These are phyloP conservation scores for Fusarium albidum DNA, from an alignment of 2,329 filamentous ascomycete species.

Conservation along the genomic window DNA sequence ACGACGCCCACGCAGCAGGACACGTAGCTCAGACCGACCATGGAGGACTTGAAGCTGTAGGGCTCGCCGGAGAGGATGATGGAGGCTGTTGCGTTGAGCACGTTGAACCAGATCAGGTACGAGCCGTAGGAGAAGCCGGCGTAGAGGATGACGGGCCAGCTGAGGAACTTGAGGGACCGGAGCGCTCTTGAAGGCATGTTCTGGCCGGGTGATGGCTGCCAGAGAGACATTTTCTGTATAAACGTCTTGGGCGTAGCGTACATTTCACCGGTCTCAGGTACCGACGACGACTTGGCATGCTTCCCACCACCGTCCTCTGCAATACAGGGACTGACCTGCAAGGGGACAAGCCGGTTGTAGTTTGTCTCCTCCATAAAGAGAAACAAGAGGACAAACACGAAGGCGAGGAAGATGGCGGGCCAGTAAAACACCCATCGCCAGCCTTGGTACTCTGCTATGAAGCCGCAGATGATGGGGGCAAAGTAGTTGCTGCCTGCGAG, in stretches of 20 bases:
- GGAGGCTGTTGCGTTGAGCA: conserved; percentile 53
- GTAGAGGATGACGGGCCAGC: conserved; percentile 54
- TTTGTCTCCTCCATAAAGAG: conserved; percentile 68
- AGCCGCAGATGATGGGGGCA: conserved; percentile 54
- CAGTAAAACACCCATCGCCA: conserved; percentile 55
- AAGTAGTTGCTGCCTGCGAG: conserved; percentile 53
- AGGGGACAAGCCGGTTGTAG: conserved; percentile 50
- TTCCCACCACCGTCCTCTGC: conserved; percentile 13
- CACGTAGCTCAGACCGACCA: conserved; percentile 50
- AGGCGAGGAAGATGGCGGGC: conserved; percentile 49
- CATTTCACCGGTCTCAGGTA: conserved; percentile 10
- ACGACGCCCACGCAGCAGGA: conserved; percentile 47
- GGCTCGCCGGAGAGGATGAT: conserved; percentile 48
- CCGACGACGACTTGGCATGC: not conserved
- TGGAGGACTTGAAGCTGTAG: conserved; percentile 49
- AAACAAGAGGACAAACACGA: conserved; percentile 52
- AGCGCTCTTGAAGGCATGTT: conserved; percentile 48
- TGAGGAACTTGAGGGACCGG: conserved; percentile 48
- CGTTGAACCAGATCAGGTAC: conserved; percentile 53
- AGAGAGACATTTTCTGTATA: conserved; percentile 51
- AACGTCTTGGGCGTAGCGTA: conserved; percentile 47
- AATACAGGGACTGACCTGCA: not conserved
- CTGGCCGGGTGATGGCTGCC: conserved; percentile 45
- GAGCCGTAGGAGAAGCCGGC: conserved; percentile 53
- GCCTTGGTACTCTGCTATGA: conserved; percentile 52